Base-by-base conservation (phyloP, 176 grass and related monocot genomes). In the Carex parvula region DNA sequence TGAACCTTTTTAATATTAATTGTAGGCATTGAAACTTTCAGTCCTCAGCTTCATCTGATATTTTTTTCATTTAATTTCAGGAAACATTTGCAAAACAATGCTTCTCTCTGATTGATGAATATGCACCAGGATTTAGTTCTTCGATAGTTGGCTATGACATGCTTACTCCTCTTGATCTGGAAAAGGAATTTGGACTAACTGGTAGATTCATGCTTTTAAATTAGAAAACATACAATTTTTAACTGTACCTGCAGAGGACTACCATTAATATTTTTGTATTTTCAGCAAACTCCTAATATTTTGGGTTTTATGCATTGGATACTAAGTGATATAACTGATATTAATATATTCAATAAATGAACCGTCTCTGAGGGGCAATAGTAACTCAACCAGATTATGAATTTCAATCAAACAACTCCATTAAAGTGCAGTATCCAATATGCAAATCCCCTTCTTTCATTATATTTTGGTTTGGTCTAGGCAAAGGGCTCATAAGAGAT, bases 51-150 rank as follows among this genome's bases (percentile, higher is more conserved):
- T 85, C 32, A 11, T 64, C 20, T 79, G 39, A 46, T n/a, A 32
- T 85, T 79, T 84, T 44, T 53, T 26, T 22, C 44, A 78, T 78
- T 88, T 64, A 64, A 64, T 85, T 93, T 89, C 91, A 98, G 96
- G 89, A 90, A 88, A 78, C 82, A 76, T 98, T 98, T 89, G 95
- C 91, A 83, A 85, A 95, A 88, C 86, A 89, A 81, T 98, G 96
- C 30, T 98, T 98, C 87, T 98, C 96, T 48, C 84, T 98, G 86
- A 98, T 98, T 30, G 91, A 98, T 66, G 91, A 98, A 71, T 95
- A 98, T 87, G 93, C 96, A 32, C 93, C 91, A 0, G 93, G 89
- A 66, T 98, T 98, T 65, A 93, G 93, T 73, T 93, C 93, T 55
- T 98, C 96, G 0, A 90, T 98, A 84, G 77, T 93, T 57, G 93